phyloP scores from a whole-genome alignment of 108 stramenopile species.

The Fistulifera pelliculosa region DNA sequence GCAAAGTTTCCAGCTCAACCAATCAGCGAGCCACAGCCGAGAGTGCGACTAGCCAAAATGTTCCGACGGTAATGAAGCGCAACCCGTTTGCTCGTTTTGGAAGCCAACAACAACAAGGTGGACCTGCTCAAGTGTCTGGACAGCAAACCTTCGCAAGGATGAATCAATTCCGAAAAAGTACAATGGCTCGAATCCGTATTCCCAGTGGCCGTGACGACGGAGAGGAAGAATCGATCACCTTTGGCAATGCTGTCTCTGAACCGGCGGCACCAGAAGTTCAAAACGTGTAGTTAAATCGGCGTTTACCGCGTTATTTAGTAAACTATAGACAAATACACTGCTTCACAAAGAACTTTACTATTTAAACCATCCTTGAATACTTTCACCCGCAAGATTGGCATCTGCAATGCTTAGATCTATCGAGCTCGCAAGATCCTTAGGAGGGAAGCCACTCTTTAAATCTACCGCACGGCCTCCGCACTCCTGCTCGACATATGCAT shows the following conservation, averaged over 20 bases:
- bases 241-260: background rate
- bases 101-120: background rate
- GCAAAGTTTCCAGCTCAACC: background rate
- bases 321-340: background rate
- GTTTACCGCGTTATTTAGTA: background rate
- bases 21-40: background rate
- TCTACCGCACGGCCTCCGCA: slow-evolving; percentile 30
- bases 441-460: slow-evolving; percentile 60
- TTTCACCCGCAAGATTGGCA: slow-evolving; percentile 54
- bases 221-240: background rate
- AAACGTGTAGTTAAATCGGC: too few relatives aligned
- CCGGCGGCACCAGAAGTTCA: background rate
- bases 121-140: slow-evolving; percentile 1
- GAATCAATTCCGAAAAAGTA: slow-evolving; percentile 22
- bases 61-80: background rate
- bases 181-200: background rate
- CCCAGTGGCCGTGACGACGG: background rate
- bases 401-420: slow-evolving; percentile 39
- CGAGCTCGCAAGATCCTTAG: slow-evolving; percentile 35
- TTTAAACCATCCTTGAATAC: slow-evolving; percentile 48
- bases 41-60: background rate
- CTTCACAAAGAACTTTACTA: slow-evolving; percentile 3
- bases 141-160: slow-evolving; percentile 13
- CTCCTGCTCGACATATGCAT: slow-evolving; percentile 45
- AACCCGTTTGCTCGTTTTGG: slow-evolving; percentile 19